Evolutionary conservation across 164 flowering plant genomes (phyloP).

Genomic region (Berberis thunbergii): DNA sequence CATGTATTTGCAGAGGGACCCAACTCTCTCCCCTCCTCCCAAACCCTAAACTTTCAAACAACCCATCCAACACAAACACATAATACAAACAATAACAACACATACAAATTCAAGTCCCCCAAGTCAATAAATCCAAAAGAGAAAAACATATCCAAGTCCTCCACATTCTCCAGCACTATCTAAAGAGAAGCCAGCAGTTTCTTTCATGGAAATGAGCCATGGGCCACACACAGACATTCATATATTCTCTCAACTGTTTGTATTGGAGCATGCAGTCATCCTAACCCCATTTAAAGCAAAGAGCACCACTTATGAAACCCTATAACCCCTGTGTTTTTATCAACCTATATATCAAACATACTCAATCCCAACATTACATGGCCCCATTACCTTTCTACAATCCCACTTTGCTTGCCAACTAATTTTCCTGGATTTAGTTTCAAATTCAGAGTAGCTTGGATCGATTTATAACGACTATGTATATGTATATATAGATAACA

Average conservation of each 20-base stretch:
- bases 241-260: constrained; percentile 23
- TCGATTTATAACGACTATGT: no score
- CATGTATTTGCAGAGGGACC: constrained; percentile 33
- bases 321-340: constrained; percentile 26
- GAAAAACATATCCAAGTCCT: constrained; percentile 7
- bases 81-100: constrained; percentile 2
- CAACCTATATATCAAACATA: constrained; percentile 51
- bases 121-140: constrained; percentile 4
- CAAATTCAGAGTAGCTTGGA: no score
- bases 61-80: constrained; percentile 11
- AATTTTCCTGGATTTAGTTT: neutral
- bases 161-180: constrained; percentile 27
- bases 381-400: constrained; percentile 11
- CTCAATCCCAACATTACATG: constrained; percentile 53
- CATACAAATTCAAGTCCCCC: constrained; percentile 1
- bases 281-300: constrained; percentile 17
- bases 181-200: constrained; percentile 28
- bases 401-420: neutral
- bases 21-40: constrained; percentile 1
- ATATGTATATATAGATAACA: no score
- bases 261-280: constrained; percentile 30
- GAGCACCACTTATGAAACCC: constrained; percentile 18
- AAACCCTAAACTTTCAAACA: constrained; percentile 16
- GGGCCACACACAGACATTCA: constrained; percentile 23
- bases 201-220: constrained; percentile 7